phyloP scores from a whole-genome alignment of 768 basidiomycete species.

The Tephrocybe sp. region DNA sequence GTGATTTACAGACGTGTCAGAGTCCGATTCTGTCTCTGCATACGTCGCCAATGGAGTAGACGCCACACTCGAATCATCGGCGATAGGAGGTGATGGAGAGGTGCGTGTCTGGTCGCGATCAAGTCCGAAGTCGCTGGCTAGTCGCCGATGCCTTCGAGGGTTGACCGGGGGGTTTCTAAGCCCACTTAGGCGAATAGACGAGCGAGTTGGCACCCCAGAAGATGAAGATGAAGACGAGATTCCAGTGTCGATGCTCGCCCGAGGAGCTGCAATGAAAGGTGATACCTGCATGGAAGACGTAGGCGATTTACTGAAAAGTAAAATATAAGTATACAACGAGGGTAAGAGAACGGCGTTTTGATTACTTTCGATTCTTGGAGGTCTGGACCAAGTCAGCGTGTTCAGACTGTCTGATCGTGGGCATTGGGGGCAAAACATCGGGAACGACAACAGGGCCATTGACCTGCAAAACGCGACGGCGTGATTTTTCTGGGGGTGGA shows the following conservation, averaged over 20 bases:
- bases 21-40: slow-evolving; percentile 27
- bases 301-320: slow-evolving; percentile 3
- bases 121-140: slow-evolving; percentile 30
- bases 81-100: slow-evolving; percentile 8
- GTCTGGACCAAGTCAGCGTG: slow-evolving; percentile 2
- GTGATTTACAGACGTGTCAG: slow-evolving; percentile 34
- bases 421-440: background rate
- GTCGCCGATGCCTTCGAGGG: slow-evolving; percentile 28
- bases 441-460: slow-evolving; percentile 2
- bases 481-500: slow-evolving; percentile 12
- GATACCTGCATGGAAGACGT: slow-evolving; percentile 5
- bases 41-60: slow-evolving; percentile 30
- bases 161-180: slow-evolving; percentile 23
- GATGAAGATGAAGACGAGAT: slow-evolving; percentile 4
- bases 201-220: background rate
- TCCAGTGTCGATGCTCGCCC: background rate
- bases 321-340: background rate
- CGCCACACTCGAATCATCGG: slow-evolving; percentile 19
- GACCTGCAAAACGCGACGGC: slow-evolving; percentile 8
- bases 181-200: background rate
- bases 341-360: background rate
- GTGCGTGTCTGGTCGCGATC: slow-evolving; percentile 12
- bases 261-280: slow-evolving; percentile 9
- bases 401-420: background rate
- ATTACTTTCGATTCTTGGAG: slow-evolving; percentile 9